Percentiles rank a stretch among this genome's conserved stretches.
phyloP scores from a whole-genome alignment of 2,329 filamentous ascomycete genomes.

The Fonsecaea pugnacius region DNA sequence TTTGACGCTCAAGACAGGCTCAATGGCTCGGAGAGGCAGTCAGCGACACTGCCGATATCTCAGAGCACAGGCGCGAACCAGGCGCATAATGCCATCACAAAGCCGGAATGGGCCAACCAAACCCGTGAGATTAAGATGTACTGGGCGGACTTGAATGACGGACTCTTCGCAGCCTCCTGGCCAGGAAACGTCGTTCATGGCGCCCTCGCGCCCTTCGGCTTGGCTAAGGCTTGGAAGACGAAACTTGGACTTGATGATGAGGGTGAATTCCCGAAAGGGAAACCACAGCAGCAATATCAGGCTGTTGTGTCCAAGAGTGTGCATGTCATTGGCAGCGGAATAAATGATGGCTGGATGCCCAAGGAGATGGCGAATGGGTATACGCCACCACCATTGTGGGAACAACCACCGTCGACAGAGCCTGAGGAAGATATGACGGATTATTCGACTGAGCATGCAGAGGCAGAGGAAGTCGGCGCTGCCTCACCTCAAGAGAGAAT shows the following conservation, averaged over 20 bases:
- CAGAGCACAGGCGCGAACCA: neutral
- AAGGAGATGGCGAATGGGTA: constrained; percentile 7
- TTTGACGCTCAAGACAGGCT: constrained; percentile 18
- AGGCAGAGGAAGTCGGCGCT: neutral
- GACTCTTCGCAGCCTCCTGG: constrained; percentile 55
- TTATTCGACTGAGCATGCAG: neutral
- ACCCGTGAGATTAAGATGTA: constrained; percentile 48
- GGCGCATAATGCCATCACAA: neutral
- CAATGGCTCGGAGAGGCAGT: neutral
- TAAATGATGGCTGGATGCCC: constrained; percentile 30
- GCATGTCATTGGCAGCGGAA: constrained; percentile 27
- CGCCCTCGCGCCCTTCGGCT: constrained; percentile 43
- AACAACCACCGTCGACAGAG: constrained; percentile 11
- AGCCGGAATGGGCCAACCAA: constrained; percentile 37
- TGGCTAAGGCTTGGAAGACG: constrained; percentile 24
- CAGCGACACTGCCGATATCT: neutral
- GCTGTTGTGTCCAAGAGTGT: constrained; percentile 24
- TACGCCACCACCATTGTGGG: constrained; percentile 12
- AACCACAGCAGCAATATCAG: constrained; percentile 8
- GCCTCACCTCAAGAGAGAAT: neutral
- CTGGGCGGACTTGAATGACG: constrained; percentile 53
- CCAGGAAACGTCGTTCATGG: constrained; percentile 50
- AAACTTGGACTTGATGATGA: constrained; percentile 9
- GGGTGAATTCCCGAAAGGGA: neutral
- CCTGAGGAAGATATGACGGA: neutral